Evolutionary conservation across 1,139 yeast species (phyloP).

Genomic region (Protomyces arabidopsidicola): DNA sequence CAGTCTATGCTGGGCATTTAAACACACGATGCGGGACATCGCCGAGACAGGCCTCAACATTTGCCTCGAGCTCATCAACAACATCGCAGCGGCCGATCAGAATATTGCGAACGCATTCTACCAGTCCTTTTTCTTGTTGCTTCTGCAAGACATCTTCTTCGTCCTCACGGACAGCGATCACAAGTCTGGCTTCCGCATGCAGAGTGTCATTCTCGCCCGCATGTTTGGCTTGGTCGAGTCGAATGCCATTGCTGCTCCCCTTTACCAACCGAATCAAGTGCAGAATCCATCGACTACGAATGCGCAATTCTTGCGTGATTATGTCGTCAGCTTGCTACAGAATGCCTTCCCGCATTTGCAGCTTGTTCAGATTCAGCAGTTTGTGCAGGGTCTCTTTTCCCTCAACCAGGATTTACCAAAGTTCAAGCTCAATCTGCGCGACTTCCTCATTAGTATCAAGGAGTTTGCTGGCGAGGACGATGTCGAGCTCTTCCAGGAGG

Average conservation of each 20-base stretch:
- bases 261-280: conserved; percentile 58
- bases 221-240: conserved; percentile 79
- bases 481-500: conserved; percentile 92
- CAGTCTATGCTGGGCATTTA: conserved; percentile 96
- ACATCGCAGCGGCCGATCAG: conserved; percentile 67
- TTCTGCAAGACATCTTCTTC: conserved; percentile 83
- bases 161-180: conserved; percentile 97
- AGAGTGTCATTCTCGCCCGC: conserved; percentile 77
- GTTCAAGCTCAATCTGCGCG: conserved; percentile 84
- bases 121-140: conserved; percentile 80
- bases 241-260: conserved; percentile 65
- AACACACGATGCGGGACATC: conserved; percentile 72
- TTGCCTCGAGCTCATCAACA: conserved; percentile 73
- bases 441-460: conserved; percentile 91
- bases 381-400: conserved; percentile 65
- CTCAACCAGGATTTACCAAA: conserved; percentile 69
- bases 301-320: conserved; percentile 71
- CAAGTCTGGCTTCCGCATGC: conserved; percentile 89
- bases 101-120: conserved; percentile 82
- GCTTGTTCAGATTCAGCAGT: conserved; percentile 71
- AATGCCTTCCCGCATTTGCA: conserved; percentile 89
- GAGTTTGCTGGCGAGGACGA: conserved; percentile 84
- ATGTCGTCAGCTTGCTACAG: conserved; percentile 71
- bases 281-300: conserved; percentile 87
- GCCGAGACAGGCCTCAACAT: conserved; percentile 48